Conservation (phyloP, 352 stramenopile genomes). For the Globisporangium ultimum region DNA sequence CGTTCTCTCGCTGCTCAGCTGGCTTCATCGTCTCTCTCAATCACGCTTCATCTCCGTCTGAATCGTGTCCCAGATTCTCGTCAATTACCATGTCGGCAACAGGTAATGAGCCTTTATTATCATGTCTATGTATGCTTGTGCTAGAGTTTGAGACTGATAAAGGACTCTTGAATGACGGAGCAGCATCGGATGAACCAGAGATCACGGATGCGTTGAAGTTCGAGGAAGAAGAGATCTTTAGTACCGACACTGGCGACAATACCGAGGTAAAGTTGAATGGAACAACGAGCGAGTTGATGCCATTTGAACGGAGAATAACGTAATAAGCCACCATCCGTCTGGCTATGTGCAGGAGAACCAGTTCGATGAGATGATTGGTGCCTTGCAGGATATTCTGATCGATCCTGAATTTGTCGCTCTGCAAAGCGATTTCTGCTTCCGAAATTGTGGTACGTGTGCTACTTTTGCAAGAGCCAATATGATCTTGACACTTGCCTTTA, state of each 20-base stretch:
- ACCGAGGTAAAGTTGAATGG: conserved; percentile 29
- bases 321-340: background rate
- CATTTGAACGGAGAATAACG: background rate
- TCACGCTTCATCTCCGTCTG: background rate
- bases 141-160: background rate
- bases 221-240: conserved; percentile 67
- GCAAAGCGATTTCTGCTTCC: conserved; percentile 73
- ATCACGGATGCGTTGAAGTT: conserved; percentile 37
- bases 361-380: conserved; percentile 80
- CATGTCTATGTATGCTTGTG: background rate
- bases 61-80: too few relatives aligned
- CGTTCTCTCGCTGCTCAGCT: background rate
- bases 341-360: conserved; percentile 36
- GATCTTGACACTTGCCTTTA: background rate
- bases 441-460: conserved; percentile 57
- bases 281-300: background rate
- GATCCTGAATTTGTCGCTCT: conserved; percentile 77
- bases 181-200: conserved; percentile 41
- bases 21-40: conserved; percentile 1
- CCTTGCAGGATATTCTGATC: conserved; percentile 75
- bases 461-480: conserved; percentile 1
- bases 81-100: conserved; percentile 1
- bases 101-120: conserved; percentile 1
- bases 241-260: conserved; percentile 63
- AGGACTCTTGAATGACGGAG: background rate